These are phyloP conservation scores for Trichoderma sp. DNA, from an alignment of 2,329 filamentous ascomycete species.

Conservation along the genomic window DNA sequence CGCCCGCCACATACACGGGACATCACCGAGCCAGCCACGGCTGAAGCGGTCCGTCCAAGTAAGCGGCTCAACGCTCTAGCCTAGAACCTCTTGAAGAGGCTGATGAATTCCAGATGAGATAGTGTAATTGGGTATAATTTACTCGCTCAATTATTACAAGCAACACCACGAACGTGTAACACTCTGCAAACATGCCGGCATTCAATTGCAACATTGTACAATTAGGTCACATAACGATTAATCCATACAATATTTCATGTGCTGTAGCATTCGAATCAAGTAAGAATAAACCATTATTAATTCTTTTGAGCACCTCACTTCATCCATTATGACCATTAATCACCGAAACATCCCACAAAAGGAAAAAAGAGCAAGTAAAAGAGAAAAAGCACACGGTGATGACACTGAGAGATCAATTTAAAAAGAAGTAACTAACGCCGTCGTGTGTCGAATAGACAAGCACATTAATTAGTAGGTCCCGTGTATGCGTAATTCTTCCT, in stretches of 20 bases:
- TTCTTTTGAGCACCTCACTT: not conserved
- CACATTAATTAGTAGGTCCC: slow-evolving; percentile 6
- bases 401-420: not conserved
- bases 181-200: not conserved
- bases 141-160: not conserved
- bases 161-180: not conserved
- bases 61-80: not conserved
- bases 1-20: not conserved
- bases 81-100: not conserved
- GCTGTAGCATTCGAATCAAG: not conserved
- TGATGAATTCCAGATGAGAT: not conserved
- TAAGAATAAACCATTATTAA: not conserved
- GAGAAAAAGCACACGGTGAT: not conserved
- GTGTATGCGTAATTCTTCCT: not conserved
- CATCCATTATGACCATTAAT: not conserved
- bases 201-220: not conserved
- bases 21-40: not conserved
- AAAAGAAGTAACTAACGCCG: not conserved
- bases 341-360: not conserved
- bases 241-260: not conserved
- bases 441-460: not conserved
- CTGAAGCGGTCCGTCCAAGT: not conserved
- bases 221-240: not conserved
- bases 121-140: not conserved
- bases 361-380: not conserved